A percentile compares a stretch with the other conserved stretches of the same genome.
Conservation (phyloP, 306 rosid genomes). For the Vigna reflexopilosa region DNA sequence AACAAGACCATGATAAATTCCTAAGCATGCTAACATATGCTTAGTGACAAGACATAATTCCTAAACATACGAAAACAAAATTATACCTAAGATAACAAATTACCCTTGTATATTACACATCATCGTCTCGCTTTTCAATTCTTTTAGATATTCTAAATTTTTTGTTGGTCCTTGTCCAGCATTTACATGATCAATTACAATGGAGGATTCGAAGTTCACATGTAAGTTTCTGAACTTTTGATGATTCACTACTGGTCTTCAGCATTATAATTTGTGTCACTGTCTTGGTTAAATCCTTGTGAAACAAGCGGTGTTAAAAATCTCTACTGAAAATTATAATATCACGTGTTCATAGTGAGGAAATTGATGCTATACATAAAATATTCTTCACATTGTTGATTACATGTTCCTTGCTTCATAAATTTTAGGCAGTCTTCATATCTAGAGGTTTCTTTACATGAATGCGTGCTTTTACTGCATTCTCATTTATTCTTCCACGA, state of each 20-base stretch:
- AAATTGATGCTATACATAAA: slow-evolving; percentile 18
- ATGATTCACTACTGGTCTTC: slow-evolving; percentile 2
- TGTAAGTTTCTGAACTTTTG: slow-evolving; percentile 65
- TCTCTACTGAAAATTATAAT: background rate
- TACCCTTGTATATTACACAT: slow-evolving; percentile 10
- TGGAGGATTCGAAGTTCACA: slow-evolving; percentile 95
- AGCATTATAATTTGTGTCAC: slow-evolving; percentile 27
- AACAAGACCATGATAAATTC: slow-evolving; percentile 16
- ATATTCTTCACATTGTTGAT: background rate
- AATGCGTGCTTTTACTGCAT: background rate
- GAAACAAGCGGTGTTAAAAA: slow-evolving; percentile 7
- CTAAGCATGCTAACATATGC: slow-evolving; percentile 4
- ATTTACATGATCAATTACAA: slow-evolving; percentile 89
- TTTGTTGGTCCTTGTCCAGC: slow-evolving; percentile 61
- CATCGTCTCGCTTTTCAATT: slow-evolving; percentile 11
- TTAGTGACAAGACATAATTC: background rate
- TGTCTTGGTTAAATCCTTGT: slow-evolving; percentile 21
- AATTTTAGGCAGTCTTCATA: slow-evolving; percentile 25
- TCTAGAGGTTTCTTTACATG: slow-evolving; percentile 15
- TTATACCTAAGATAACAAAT: background rate
- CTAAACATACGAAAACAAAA: background rate
- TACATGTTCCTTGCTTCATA: slow-evolving; percentile 27
- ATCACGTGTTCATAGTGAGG: slow-evolving; percentile 22
- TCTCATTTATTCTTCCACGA: slow-evolving; percentile 1
- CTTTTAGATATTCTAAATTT: slow-evolving; percentile 39